Evolutionary conservation across 2,329 filamentous ascomycete genomes (phyloP), one percentile per base, ranked within the genome.

Genomic region (Rhytidhysteron rufulum): DNA sequence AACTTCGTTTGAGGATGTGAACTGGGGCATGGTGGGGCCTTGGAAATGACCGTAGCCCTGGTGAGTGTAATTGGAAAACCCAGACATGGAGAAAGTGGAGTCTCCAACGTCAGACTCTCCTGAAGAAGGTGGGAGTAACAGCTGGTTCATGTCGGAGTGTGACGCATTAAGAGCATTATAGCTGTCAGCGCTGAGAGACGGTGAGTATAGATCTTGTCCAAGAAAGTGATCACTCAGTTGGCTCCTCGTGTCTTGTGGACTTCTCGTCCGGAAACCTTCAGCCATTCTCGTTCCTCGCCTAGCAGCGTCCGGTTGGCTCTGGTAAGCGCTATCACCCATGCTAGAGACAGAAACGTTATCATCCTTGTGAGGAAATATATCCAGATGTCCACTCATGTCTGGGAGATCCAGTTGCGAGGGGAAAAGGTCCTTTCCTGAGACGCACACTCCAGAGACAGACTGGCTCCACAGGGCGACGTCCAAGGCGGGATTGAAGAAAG

Each of bases 381-480:
- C 62, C 47, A 54, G 47, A 43, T 44, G 36, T 18, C 50, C 53
- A 47, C 52, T 54, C 56, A 66, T 61, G 39, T 63, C 60, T 50
- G 54, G 54, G 45, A 59, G 50, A 5, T 63, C 58, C 48, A 60
- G 49, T 42, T 50, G 53, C 43, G 55, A 57, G 37, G 40, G 47
- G 55, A 62, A 54, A 46, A 66, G 50, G 45, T 65, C 60, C 56
- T 55, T 50, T 47, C 51, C 56, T 40, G 57, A 50, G 45, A 54
- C 51, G 48, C 58, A 34, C n/a, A 53, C 53, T 40, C 59, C 55
- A 18, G 62, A 56, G 19, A 67, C 61, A 40, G 65, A 59, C 45
- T 68, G 62, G 48, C 55, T 64, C 65, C 65, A 68, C 60, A 66
- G 56, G 45, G 62, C 57, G 55, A 67, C 65, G 55, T 65, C 60